Conservation (phyloP, 345 rosid species). For the Arabidopsis suecica region DNA sequence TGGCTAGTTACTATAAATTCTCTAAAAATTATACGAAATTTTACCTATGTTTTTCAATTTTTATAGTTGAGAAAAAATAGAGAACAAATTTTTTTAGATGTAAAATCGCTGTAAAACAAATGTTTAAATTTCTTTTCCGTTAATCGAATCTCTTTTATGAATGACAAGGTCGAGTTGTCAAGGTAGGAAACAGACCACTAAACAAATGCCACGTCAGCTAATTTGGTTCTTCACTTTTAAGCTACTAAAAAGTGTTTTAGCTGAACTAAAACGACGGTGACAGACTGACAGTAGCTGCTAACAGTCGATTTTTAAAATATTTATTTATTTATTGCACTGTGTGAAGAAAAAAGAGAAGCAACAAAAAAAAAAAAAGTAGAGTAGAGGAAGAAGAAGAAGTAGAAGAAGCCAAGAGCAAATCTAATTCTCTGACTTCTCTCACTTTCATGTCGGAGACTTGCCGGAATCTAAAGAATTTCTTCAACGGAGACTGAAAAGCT, state of each 20-base stretch:
- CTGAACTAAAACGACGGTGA: slow-evolving; percentile 36
- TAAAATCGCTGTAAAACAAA: background rate
- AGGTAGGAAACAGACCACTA: slow-evolving; percentile 29
- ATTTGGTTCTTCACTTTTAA: slow-evolving; percentile 2
- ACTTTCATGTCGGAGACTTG: slow-evolving; percentile 35
- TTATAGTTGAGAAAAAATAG: background rate
- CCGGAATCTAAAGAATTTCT: slow-evolving; percentile 23
- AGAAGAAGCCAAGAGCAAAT: slow-evolving; percentile 15
- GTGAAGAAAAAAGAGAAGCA: background rate
- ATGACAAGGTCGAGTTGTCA: slow-evolving; percentile 10
- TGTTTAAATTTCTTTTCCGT: background rate
- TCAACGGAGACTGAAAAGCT: slow-evolving; percentile 17
- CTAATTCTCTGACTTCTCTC: slow-evolving; percentile 32
- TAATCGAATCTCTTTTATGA: slow-evolving; percentile 4
- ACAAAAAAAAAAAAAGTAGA: slow-evolving; percentile 12
- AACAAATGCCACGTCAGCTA: slow-evolving; percentile 3
- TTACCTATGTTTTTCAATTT: background rate
- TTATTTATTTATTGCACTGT: background rate
- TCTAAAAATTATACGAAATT: background rate
- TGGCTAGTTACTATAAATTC: too few relatives aligned
- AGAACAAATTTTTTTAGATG: background rate
- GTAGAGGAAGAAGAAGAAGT: slow-evolving; percentile 31
- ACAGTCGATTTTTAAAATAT: slow-evolving; percentile 26
- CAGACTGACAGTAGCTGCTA: slow-evolving; percentile 33
- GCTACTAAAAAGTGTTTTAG: background rate